These are phyloP conservation scores for Adenanthera pavonina DNA, from an alignment of 306 rosid genomes.

Conservation along the genomic window DNA sequence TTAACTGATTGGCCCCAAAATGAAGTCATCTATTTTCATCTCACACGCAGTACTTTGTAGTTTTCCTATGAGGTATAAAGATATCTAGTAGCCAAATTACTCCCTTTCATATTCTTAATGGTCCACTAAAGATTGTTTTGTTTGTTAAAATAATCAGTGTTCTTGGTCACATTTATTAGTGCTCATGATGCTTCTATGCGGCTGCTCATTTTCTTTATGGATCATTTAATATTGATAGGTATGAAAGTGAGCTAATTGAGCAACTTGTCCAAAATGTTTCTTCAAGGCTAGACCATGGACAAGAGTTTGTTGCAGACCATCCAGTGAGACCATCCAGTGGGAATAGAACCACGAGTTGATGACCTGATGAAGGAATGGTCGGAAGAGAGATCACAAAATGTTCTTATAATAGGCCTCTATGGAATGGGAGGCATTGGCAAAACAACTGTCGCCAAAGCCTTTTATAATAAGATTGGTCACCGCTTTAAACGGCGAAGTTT, in stretches of 20 bases:
- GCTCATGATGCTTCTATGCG: neutral
- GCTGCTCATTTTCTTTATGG: too few relatives aligned
- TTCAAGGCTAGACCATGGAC: neutral
- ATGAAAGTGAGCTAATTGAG: neutral
- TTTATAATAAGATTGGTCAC: neutral
- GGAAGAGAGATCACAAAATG: neutral
- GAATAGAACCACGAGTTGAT: neutral
- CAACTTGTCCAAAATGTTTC: neutral
- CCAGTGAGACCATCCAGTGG: conserved; percentile 1
- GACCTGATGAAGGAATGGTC: neutral
- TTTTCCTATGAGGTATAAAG: too few relatives aligned
- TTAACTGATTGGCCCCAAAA: too few relatives aligned
- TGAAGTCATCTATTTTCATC: too few relatives aligned
- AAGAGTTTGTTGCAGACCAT: neutral
- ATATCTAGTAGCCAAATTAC: too few relatives aligned
- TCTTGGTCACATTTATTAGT: too few relatives aligned
- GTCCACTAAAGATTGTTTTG: too few relatives aligned
- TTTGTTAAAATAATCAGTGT: too few relatives aligned
- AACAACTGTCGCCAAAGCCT: neutral
- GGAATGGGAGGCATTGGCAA: conserved; percentile 4
- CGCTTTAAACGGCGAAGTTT: neutral
- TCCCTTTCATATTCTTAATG: too few relatives aligned
- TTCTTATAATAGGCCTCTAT: neutral
- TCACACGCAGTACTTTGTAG: too few relatives aligned
- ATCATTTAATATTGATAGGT: neutral